Base-by-base conservation (phyloP, 352 stramenopile genomes). In the Phytophthora capsici region DNA sequence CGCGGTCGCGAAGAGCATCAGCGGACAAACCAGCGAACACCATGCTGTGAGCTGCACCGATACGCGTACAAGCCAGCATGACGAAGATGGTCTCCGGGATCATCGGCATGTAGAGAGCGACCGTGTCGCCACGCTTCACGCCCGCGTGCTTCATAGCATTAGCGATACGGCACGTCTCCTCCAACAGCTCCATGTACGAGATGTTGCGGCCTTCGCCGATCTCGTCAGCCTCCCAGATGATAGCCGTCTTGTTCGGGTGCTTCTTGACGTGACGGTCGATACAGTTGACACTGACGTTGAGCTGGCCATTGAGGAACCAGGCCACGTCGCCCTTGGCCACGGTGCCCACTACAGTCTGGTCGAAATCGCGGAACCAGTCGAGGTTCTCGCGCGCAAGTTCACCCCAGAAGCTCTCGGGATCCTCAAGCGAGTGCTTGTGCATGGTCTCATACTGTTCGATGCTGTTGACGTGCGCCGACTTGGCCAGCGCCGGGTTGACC, bases 21-120 rank as follows among this genome's bases (percentile, higher is more conserved):
- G 96, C 86, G 26, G 80, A 97, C 59, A 97, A 96, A 62, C 97
- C 97, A 2, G 96, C 97, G 82, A 99, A 99, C 16, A 99, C 91
- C 19, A 99, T 94, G 17, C 85, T 97, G 82, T 99, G 97, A 2
- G 98, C 83, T 12, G 96, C 97, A 38, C 98, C 98, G 60, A 99
- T 98, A 47, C 98, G 90, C 20, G 95, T 90, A 66, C 97, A 99
- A 3, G 98, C 97, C 41, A 99, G 81, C 97, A 99, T 99, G 30
- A 94, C 94, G 74, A 98, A 98, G 36, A 93, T 92, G 7, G 95
- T 78, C 74, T 99, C 96, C 6, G 96, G 96, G 49, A 99, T 97
- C 97, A 99, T 99, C 36, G 98, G 97, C 97, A 99, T 98, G 86
- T 99, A 99, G 34, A 99, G 84, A 6, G 94, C 98, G 6, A 99